Percentiles rank a stretch among this genome's conserved stretches.
Conservation (phyloP, 2,329 filamentous ascomycete species). For the Thermoascus crustaceus region DNA sequence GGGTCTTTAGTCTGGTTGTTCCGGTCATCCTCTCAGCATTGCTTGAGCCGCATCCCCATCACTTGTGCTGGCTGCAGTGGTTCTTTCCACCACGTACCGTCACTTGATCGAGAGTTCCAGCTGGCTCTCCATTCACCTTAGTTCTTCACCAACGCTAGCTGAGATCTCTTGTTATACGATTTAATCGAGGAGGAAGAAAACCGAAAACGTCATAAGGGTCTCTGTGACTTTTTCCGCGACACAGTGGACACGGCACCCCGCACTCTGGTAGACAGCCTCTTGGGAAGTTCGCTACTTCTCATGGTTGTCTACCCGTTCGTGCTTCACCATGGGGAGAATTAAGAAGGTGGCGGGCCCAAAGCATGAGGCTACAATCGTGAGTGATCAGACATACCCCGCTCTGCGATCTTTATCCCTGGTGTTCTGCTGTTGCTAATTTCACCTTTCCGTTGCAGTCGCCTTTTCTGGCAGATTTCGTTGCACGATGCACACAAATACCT, state of each 20-base stretch:
- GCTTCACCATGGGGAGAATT: conserved; percentile 43
- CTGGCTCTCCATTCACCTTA: conserved; percentile 1
- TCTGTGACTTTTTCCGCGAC: conserved; percentile 20
- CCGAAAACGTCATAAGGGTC: conserved; percentile 33
- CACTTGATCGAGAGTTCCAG: conserved; percentile 10
- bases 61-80: conserved; percentile 1
- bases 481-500: conserved; percentile 53
- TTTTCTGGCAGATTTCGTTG: conserved; percentile 74
- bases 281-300: conserved; percentile 23
- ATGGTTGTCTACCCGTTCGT: conserved; percentile 31
- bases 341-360: conserved; percentile 46
- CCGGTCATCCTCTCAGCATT: conserved; percentile 11
- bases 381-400: conserved; percentile 16
- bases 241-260: conserved; percentile 19
- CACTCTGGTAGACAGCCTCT: conserved; percentile 22
- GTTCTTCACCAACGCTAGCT: neutral
- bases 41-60: conserved; percentile 14
- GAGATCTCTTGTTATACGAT: neutral
- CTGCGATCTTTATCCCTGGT: conserved; percentile 4
- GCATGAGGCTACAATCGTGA: conserved; percentile 44
- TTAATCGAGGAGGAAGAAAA: conserved; percentile 20
- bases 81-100: conserved; percentile 12
- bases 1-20: conserved; percentile 15
- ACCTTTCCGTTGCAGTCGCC: conserved; percentile 57
- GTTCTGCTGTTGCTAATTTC: conserved; percentile 17